phyloP scores from a whole-genome alignment of 371 early-diverging fungal genomes.

The Mortierella sp. region DNA sequence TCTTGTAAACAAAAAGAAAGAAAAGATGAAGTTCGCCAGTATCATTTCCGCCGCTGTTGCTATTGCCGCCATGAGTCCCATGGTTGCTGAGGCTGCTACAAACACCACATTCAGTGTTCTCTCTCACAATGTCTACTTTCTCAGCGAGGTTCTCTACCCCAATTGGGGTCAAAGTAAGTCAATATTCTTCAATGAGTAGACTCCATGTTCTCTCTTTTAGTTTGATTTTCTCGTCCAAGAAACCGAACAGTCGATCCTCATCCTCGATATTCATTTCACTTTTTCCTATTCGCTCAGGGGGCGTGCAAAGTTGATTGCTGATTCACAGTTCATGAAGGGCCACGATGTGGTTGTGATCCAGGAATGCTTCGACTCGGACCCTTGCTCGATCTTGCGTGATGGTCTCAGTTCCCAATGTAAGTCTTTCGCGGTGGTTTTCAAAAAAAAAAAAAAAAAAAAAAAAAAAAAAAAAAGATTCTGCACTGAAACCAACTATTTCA shows the following conservation, averaged over 20 bases:
- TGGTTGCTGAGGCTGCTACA: slow-evolving; percentile 12
- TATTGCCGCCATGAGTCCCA: slow-evolving; percentile 5
- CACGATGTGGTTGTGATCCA: slow-evolving; percentile 41
- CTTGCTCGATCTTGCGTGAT: slow-evolving; percentile 16
- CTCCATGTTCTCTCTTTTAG: too few species aligned
- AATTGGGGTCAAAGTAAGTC: slow-evolving; percentile 50
- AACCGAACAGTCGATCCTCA: neutral
- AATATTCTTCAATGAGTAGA: neutral
- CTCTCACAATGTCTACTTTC: slow-evolving; percentile 40
- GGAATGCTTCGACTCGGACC: slow-evolving; percentile 30
- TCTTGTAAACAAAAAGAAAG: too few species aligned
- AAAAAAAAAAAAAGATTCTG: too few species aligned
- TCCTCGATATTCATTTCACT: neutral
- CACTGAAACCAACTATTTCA: too few species aligned
- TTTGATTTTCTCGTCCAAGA: neutral
- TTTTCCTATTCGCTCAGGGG: slow-evolving; percentile 1
- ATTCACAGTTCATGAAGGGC: slow-evolving; percentile 34
- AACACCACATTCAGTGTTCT: slow-evolving; percentile 43
- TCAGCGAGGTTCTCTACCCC: slow-evolving; percentile 33
- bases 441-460: too few species aligned
- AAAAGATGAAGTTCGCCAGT: slow-evolving; percentile 41
- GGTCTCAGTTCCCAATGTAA: slow-evolving; percentile 39
- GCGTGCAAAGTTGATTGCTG: slow-evolving; percentile 27
- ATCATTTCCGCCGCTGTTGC: slow-evolving; percentile 21
- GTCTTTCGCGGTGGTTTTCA: too few species aligned